These are phyloP conservation scores for Rhodamnia rubescens DNA, from an alignment of 345 rosid genomes.

Conservation along the genomic window DNA sequence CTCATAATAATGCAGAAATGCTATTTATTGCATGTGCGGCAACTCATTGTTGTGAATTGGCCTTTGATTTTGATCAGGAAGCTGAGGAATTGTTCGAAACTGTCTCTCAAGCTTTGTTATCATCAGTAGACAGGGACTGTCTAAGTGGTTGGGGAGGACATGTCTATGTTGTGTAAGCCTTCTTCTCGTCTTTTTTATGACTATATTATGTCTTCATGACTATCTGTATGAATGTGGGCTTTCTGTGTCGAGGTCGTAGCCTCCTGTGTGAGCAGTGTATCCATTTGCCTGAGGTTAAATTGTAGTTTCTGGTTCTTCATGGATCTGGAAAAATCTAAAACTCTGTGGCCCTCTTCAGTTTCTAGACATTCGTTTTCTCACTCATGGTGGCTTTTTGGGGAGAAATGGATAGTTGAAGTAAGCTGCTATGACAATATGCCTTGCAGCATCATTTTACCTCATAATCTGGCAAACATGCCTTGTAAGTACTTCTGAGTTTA, in stretches of 20 bases:
- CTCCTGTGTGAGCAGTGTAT: neutral
- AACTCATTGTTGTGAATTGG: neutral
- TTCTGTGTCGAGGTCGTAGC: neutral
- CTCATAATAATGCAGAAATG: neutral
- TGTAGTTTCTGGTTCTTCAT: neutral
- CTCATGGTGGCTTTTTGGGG: neutral
- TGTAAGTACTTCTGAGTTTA: neutral
- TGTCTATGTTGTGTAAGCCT: constrained; percentile 87
- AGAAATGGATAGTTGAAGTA: neutral
- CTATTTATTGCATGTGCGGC: neutral
- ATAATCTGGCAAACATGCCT: neutral
- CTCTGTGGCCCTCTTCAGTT: neutral
- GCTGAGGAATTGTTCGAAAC: constrained; percentile 84
- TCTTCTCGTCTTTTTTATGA: neutral
- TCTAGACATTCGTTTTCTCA: neutral
- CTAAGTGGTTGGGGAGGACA: constrained; percentile 99
- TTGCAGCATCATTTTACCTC: neutral
- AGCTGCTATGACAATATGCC: neutral
- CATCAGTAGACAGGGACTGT: constrained; percentile 95
- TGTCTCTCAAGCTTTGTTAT: constrained; percentile 74
- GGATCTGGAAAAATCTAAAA: neutral
- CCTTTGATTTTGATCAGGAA: constrained; percentile 36
- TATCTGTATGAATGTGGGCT: neutral
- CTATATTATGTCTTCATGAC: neutral
- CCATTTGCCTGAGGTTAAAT: neutral